Percentiles rank a stretch among this genome's conserved stretches.
Conservation (phyloP, 257 asterid genomes). For the Ballota nigra region DNA sequence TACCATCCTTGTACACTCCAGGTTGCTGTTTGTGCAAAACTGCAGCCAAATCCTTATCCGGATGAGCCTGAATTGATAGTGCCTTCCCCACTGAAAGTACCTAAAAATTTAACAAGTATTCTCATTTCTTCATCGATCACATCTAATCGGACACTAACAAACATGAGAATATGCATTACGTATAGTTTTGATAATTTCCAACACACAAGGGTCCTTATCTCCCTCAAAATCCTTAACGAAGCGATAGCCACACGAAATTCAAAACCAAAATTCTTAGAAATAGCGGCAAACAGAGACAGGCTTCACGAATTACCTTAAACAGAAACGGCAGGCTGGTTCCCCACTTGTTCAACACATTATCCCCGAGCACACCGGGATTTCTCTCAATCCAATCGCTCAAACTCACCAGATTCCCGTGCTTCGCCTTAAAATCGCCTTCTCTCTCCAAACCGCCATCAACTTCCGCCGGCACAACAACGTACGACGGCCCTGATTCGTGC, state of each 20-base stretch:
- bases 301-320: conserved; percentile 56
- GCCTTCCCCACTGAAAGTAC: conserved; percentile 88
- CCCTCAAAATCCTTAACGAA: conserved; percentile 6
- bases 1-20: conserved; percentile 70
- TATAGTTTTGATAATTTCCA: neutral
- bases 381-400: conserved; percentile 80
- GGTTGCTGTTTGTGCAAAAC: conserved; percentile 71
- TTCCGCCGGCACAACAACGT: conserved; percentile 26
- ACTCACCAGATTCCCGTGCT: conserved; percentile 26
- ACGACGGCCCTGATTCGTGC: conserved; percentile 84
- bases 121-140: neutral
- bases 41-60: conserved; percentile 78
- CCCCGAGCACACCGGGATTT: conserved; percentile 71
- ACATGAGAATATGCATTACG: neutral
- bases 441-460: conserved; percentile 16
- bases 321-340: conserved; percentile 83
- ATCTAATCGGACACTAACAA: neutral
- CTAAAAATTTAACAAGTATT: conserved; percentile 31
- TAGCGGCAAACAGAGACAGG: neutral
- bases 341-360: conserved; percentile 63
- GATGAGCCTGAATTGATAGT: conserved; percentile 96
- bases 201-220: neutral
- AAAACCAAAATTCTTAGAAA: neutral
- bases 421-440: conserved; percentile 4
- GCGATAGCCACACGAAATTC: neutral